Base-by-base conservation (phyloP, 2,329 filamentous ascomycete species). In the Diaporthe capsici region DNA sequence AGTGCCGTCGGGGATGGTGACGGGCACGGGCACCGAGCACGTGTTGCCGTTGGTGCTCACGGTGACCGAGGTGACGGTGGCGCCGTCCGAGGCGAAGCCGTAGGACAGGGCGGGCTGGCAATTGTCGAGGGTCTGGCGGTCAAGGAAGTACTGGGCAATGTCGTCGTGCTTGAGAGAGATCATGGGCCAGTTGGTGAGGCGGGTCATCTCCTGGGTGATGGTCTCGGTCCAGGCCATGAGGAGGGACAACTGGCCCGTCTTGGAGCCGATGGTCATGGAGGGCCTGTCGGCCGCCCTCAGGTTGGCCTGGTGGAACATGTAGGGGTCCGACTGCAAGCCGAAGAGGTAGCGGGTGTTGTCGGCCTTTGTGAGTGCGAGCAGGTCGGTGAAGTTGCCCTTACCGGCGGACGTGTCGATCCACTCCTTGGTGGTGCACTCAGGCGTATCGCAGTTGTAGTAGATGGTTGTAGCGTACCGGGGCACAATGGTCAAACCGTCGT, bases 271-370 rank as follows among this genome's bases (percentile, higher is more conserved):
- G 61, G 61, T 65, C 25, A 65, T 47, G 61, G 61, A 34, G 9
- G 61, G 61, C 61, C 22, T 65, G 42, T 65, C 28, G 25, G 61
- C 28, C 61, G 31, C 25, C 42, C 61, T 31, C 42, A 65, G 47
- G 61, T 65, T 65, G 17, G 61, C 61, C 42, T 65, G 61, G 42
- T 65, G 61, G 61, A 65, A 65, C 61, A 65, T 65, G 61, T 65
- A 65, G 20, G 61, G 61, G 42, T 65, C 61, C 2, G 42, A 10
- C 42, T 65, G 61, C 13, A 65, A 42, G 25, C 61, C 6, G 28
- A 65, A 65, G 25, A 65, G 61, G 61, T 65, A 65, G 25, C 61
- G 61, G 42, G 61, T 65, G 12, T 49, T 49, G 10, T 65, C 61
- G 25, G 61, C 61, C 61, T 65, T 65, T 31, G n/a, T 20, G 17